Conservation (phyloP, 345 rosid species). For the Corchorus capsularis region DNA sequence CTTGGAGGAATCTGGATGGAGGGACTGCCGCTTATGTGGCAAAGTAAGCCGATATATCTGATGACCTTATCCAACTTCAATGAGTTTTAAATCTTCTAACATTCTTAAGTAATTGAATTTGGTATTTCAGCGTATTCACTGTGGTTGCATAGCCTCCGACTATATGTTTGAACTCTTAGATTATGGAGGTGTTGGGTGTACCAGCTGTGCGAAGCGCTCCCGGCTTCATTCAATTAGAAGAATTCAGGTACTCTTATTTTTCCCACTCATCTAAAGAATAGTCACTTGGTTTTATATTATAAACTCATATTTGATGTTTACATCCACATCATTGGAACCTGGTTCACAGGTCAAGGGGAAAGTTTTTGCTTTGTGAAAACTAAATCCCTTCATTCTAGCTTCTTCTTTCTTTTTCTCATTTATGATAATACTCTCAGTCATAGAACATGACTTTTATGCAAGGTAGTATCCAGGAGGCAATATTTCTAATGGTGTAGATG, state of each 20-base stretch:
- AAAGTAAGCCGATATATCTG: slow-evolving; percentile 46
- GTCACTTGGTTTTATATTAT: slow-evolving; percentile 1
- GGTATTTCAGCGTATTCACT: slow-evolving; percentile 71
- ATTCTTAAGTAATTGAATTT: slow-evolving; percentile 13
- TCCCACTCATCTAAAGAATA: background rate
- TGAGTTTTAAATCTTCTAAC: background rate
- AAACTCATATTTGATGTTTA: background rate
- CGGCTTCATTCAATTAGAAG: slow-evolving; percentile 49
- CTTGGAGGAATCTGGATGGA: slow-evolving; percentile 83
- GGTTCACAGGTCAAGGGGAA: slow-evolving; percentile 4
- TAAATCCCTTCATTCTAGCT: background rate
- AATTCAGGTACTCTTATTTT: slow-evolving; percentile 17
- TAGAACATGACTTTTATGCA: background rate
- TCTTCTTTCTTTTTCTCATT: background rate
- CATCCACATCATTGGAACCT: background rate
- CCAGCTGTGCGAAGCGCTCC: slow-evolving; percentile 46
- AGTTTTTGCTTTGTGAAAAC: background rate
- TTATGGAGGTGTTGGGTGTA: slow-evolving; percentile 82
- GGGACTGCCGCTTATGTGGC: slow-evolving; percentile 65
- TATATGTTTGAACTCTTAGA: slow-evolving; percentile 63
- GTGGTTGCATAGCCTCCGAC: slow-evolving; percentile 84
- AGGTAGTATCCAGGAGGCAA: background rate
- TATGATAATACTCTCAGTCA: background rate
- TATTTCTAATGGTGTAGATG: slow-evolving; percentile 11
- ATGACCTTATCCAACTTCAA: background rate